Percentiles rank a stretch among this genome's conserved stretches.
Evolutionary conservation across 164 flowering plant genomes (phyloP).

Genomic region (Berberis thunbergii): DNA sequence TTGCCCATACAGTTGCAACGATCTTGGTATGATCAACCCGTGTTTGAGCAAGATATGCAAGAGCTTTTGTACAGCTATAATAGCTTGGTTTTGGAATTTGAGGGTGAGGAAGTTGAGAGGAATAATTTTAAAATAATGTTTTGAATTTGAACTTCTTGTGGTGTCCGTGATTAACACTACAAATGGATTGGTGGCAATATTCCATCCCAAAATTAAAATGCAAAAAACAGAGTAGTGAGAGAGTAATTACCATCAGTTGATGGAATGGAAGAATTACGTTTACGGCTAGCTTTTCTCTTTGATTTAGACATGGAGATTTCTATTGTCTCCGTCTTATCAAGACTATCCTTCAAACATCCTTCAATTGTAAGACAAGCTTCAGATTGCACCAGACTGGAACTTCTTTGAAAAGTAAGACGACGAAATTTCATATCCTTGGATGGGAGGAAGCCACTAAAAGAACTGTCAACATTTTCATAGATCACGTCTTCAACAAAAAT

Average conservation of each 20-base stretch:
- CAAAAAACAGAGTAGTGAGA: not conserved
- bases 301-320: constrained; percentile 45
- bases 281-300: constrained; percentile 36
- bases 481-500: constrained; percentile 80
- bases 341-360: constrained; percentile 14
- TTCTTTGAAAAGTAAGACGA: constrained; percentile 74
- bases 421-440: constrained; percentile 54
- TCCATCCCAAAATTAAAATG: not conserved
- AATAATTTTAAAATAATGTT: too few species aligned
- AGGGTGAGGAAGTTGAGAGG: too few species aligned
- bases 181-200: too few species aligned
- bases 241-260: constrained; percentile 12
- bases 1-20: too few species aligned
- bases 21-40: too few species aligned
- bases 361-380: constrained; percentile 58
- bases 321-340: constrained; percentile 28
- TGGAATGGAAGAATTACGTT: constrained; percentile 17
- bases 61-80: too few species aligned
- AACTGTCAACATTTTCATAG: constrained; percentile 50
- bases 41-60: too few species aligned
- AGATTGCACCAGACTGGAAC: constrained; percentile 76
- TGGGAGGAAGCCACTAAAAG: constrained; percentile 21
- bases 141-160: too few species aligned
- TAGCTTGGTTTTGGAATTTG: too few species aligned
- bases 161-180: too few species aligned